phyloP scores from a whole-genome alignment of 148 eudicot genomes.

The Nepenthes mirabilis region DNA sequence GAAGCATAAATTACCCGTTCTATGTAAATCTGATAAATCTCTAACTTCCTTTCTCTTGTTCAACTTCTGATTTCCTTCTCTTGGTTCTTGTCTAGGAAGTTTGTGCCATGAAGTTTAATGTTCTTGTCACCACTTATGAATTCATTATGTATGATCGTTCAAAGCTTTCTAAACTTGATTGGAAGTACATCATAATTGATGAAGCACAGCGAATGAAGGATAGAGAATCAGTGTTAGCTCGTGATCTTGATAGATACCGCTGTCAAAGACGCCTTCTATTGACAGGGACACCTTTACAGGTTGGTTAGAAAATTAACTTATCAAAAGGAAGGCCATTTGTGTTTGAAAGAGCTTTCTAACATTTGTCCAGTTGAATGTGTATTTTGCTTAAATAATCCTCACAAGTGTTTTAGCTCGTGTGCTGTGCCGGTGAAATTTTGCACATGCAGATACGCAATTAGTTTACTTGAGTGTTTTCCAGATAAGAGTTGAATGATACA shows the following conservation, averaged over 20 bases:
- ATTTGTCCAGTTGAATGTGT: no score
- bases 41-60: slow-evolving; percentile 1
- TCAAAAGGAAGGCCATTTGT: no score
- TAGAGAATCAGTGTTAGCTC: slow-evolving; percentile 94
- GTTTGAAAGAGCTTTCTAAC: no score
- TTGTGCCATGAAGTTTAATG: slow-evolving; percentile 87
- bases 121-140: slow-evolving; percentile 96
- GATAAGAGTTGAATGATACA: no score
- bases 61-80: slow-evolving; percentile 6
- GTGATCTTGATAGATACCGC: slow-evolving; percentile 94
- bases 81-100: slow-evolving; percentile 57
- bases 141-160: slow-evolving; percentile 94
- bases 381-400: neutral
- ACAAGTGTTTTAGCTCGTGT: neutral
- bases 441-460: neutral
- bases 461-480: no score
- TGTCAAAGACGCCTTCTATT: slow-evolving; percentile 97
- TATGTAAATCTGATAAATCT: neutral
- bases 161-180: slow-evolving; percentile 84
- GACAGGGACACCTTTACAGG: slow-evolving; percentile 98
- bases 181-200: slow-evolving; percentile 96
- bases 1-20: neutral
- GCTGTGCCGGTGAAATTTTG: neutral
- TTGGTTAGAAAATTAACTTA: slow-evolving; percentile 12
- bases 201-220: slow-evolving; percentile 99